Base-by-base conservation (phyloP, 2,329 filamentous ascomycete species). In the Fusarium setosum region DNA sequence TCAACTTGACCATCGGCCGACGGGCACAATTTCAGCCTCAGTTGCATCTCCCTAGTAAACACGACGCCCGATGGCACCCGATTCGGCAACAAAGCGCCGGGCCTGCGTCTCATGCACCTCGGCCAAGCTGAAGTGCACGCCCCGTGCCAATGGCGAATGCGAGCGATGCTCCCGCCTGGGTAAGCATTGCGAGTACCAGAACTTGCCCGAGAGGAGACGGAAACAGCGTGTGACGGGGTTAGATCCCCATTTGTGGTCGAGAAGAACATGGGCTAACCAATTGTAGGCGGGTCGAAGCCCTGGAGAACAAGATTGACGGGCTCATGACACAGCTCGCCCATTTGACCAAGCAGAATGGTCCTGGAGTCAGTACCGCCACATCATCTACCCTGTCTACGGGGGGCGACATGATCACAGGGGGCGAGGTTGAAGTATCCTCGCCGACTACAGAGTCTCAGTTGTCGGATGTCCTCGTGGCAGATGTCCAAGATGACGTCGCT, bases 181-280 rank as follows among this genome's bases (percentile, higher is more conserved):
- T 6, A 51, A 40, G 48, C 34, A 26, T 15, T 51, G 48, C 48
- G 48, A 51, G 21, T 51, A 40, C 15, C 48, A 29, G 12, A 29
- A 38, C 17, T 20, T 51, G 34, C 48, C 48, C 21, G 48, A 51
- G 26, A 35, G 48, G 18, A 51, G 34, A n/a, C 34, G 48, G 6
- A 51, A 51, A 12, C 48, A 38, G n/a, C 37, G 48, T 15, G 34
- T 51, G 24, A 40, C 48, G 24, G 48, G 48, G 48, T 40, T 26
- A 4, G 23, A 15, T 12, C 6, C 13, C 11, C 6, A 2, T 13
- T 6, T 8, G 11, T 20, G 17, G 10, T 38, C 17, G 23, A 15
- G 21, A 12, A 23, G 31, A 32, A 10, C 8, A 17, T 5, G 9
- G 2, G 1, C 34, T 51, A 21, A 51, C 17, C 20, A 8, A 7